Base-by-base conservation (phyloP, 257 asterid genomes). In the Parsonsia alboflavescens region DNA sequence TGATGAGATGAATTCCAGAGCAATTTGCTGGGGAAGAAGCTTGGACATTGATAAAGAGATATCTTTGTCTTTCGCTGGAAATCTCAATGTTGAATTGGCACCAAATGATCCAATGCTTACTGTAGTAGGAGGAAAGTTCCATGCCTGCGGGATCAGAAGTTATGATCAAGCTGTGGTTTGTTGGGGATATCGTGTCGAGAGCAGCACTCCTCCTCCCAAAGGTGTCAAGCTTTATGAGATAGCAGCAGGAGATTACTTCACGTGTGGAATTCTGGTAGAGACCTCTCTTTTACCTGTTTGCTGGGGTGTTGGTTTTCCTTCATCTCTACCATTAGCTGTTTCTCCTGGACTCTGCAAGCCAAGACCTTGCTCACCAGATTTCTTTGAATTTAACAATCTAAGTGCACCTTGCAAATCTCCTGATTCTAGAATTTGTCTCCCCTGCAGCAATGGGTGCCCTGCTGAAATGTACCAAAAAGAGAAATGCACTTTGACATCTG, bases 161-260 rank as follows among this genome's bases (percentile, higher is more conserved):
- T 79, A 70, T 21, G 98, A 91, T 39, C 84, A 91, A 46, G 85
- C 80, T 39, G 93, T 91, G 0, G 86, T 91, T 79, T 93, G 98
- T 72, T 93, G 98, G 98, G 98, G 98, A 41, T 84, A 80, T 76
- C 77, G 57, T 19, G 88, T 91, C 21, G 92, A 86, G 6, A 88
- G 75, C 71, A 89, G 96, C 78, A 89, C 96, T 0, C 90, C 93
- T 3, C 92, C 97, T 12, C 98, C 98, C 10, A 76, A 33, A 13
- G 88, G 89, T 16, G 91, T 86, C 53, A 87, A 62, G 86, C 88
- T 93, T 44, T 91, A 84, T 44, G 92, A 89, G 79, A 88, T 93
- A 49, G 96, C 96, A 24, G 97, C 92, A 19, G 98, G 98, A 4
- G 97, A 88, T 83, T 93, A 93, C 84, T 89, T 93, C 85, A 87